Evolutionary conservation across 345 rosid species (phyloP), one percentile per base, ranked within the genome.

Genomic region (Firmiana major): DNA sequence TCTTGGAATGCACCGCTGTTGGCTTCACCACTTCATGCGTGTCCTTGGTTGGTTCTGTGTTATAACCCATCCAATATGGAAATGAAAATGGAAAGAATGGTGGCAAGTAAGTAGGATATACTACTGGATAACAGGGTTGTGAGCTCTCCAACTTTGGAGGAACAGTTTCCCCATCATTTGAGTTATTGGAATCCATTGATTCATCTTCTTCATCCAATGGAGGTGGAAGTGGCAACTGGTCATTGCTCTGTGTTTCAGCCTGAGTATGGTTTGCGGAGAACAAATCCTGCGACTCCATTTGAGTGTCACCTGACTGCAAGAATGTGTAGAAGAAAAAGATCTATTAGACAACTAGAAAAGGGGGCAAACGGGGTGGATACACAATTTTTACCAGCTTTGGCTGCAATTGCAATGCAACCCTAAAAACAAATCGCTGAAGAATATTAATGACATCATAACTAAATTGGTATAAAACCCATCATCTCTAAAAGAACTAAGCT

Each of bases 121-220:
- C 83, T 42, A 91, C 86, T 0, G 97, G 97, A 82, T 85, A 82
- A 81, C 81, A 79, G 67, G 93, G 55, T 64, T 81, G 91, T 13
- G 82, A 71, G 71, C 64, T 78, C 34, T 93, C 95, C 3, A 80
- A 81, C 71, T 81, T 88, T 60, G 83, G 81, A 67, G 84, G 88
- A 7, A 77, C 74, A 42, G 89, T 78, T 48, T 93, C 97, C 65
- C 88, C 92, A 0, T 83, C 88, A 16, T 90, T 91, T 12, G 98
- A 91, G 88, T 90, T 90, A 79, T 92, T 86, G 26, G 99, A 93
- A 79, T 96, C 97, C 99, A 96, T 96, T 31, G 99, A 93, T 81
- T 93, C 97, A 60, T 92, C 90, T 87, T 91, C 97, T 82, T 91
- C 97, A 40, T 92, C 97, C 83, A 92, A 77, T 21, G 88, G 82